These are phyloP conservation scores for Nephelium lappaceum DNA, from an alignment of 345 rosid species.

Conservation along the genomic window DNA sequence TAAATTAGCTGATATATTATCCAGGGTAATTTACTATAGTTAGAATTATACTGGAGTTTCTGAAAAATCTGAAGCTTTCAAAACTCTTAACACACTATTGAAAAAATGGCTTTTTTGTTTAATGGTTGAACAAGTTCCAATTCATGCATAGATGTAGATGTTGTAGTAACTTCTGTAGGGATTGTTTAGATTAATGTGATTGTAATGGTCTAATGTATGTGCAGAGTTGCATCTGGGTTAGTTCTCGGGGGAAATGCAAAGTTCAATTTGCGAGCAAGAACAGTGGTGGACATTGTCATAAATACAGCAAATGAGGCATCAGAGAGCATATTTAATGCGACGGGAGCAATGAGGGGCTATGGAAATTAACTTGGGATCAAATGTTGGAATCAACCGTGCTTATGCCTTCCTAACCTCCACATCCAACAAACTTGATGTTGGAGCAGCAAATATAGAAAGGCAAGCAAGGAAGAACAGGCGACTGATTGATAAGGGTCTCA, in stretches of 20 bases:
- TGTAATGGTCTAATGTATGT: neutral
- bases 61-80: no score
- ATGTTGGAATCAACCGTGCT: constrained; percentile 23
- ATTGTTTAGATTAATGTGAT: neutral
- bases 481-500: constrained; percentile 48
- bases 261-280: constrained; percentile 51
- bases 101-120: no score
- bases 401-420: constrained; percentile 49
- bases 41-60: no score
- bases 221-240: constrained; percentile 61
- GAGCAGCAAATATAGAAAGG: constrained; percentile 44
- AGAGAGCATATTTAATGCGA: constrained; percentile 47
- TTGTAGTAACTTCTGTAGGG: neutral
- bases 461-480: constrained; percentile 59
- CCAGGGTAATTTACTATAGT: no score
- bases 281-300: constrained; percentile 52
- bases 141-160: neutral
- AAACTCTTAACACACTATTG: no score
- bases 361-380: constrained; percentile 36
- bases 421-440: constrained; percentile 40
- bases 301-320: constrained; percentile 62
- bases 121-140: neutral
- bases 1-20: no score
- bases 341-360: constrained; percentile 66
- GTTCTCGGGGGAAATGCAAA: constrained; percentile 59